Conservation (phyloP, 768 basidiomycete genomes). For the Xanthoconium purpureum region DNA sequence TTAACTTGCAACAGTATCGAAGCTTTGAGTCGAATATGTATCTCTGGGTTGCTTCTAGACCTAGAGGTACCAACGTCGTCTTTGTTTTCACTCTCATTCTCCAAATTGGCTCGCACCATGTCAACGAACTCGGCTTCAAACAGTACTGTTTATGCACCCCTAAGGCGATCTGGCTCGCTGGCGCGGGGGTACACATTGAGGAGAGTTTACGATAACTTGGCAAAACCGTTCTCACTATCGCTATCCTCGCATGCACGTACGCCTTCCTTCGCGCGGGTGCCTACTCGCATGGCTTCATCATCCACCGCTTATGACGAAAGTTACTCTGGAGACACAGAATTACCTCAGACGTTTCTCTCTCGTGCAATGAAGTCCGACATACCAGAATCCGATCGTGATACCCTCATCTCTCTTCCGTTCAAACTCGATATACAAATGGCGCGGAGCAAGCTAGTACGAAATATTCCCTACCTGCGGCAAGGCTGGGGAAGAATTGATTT, state of each 20-base stretch:
- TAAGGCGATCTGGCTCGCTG: conserved; percentile 35
- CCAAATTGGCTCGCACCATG: conserved; percentile 19
- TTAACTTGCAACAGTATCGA: conserved; percentile 57
- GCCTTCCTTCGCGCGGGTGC: conserved; percentile 15
- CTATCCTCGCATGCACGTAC: conserved; percentile 32
- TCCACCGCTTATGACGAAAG: neutral
- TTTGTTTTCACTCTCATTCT: conserved; percentile 42
- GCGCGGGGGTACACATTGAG: conserved; percentile 44
- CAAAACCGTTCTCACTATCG: conserved; percentile 54
- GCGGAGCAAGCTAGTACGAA: conserved; percentile 55
- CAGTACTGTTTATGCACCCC: conserved; percentile 21
- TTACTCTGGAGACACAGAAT: conserved; percentile 38
- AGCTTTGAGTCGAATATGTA: conserved; percentile 82
- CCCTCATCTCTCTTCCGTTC: conserved; percentile 55
- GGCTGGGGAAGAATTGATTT: conserved; percentile 92
- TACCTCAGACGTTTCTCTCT: conserved; percentile 50
- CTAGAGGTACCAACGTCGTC: conserved; percentile 62
- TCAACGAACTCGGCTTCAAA: conserved; percentile 28
- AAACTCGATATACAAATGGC: conserved; percentile 54
- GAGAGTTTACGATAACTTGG: conserved; percentile 43
- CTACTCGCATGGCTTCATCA: conserved; percentile 6
- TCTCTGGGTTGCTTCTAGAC: conserved; percentile 86
- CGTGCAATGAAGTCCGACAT: conserved; percentile 44
- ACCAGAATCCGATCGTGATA: conserved; percentile 34
- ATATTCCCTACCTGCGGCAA: conserved; percentile 87